Conservation (phyloP, 2,329 filamentous ascomycete genomes). For the Aspergillus floridensis region DNA sequence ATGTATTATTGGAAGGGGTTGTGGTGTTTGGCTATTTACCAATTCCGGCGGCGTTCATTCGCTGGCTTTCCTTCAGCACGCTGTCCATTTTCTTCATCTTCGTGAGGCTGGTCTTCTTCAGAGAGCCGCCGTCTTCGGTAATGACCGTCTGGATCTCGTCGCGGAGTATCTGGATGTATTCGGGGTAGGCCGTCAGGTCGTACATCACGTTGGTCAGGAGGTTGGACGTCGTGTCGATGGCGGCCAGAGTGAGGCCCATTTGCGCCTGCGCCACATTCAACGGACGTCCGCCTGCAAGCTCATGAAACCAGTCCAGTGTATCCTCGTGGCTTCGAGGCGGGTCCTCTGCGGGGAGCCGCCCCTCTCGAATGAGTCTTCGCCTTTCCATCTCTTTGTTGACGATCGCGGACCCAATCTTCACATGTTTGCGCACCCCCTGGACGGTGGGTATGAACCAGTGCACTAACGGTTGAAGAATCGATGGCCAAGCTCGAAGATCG, state of each 20-base stretch:
- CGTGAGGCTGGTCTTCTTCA: slow-evolving; percentile 31
- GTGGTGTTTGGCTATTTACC: slow-evolving; percentile 21
- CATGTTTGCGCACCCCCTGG: slow-evolving; percentile 37
- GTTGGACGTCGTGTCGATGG: slow-evolving; percentile 36
- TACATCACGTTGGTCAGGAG: slow-evolving; percentile 51
- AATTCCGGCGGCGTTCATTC: slow-evolving; percentile 25
- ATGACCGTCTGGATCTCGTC: slow-evolving; percentile 50
- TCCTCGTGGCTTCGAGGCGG: slow-evolving; percentile 20
- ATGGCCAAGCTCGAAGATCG: slow-evolving; percentile 45
- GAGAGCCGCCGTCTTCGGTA: slow-evolving; percentile 38
- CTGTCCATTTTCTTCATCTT: slow-evolving; percentile 38
- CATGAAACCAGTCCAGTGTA: slow-evolving; percentile 30
- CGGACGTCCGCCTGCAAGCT: slow-evolving; percentile 14
- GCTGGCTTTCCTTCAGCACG: slow-evolving; percentile 36
- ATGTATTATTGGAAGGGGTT: not conserved
- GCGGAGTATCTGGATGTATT: slow-evolving; percentile 52
- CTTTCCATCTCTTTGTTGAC: slow-evolving; percentile 27
- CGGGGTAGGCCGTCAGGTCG: slow-evolving; percentile 52
- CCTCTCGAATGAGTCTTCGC: slow-evolving; percentile 20
- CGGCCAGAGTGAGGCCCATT: slow-evolving; percentile 30
- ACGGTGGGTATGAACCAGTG: slow-evolving; percentile 47
- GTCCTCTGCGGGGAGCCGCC: slow-evolving; percentile 18
- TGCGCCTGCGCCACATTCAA: slow-evolving; percentile 22
- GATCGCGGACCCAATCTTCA: slow-evolving; percentile 39
- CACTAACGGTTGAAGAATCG: slow-evolving; percentile 41